A percentile compares a stretch with the other conserved stretches of the same genome.
Conservation (phyloP, 1,284 basidiomycete species). For the Taiwanofungus camphoratus region DNA sequence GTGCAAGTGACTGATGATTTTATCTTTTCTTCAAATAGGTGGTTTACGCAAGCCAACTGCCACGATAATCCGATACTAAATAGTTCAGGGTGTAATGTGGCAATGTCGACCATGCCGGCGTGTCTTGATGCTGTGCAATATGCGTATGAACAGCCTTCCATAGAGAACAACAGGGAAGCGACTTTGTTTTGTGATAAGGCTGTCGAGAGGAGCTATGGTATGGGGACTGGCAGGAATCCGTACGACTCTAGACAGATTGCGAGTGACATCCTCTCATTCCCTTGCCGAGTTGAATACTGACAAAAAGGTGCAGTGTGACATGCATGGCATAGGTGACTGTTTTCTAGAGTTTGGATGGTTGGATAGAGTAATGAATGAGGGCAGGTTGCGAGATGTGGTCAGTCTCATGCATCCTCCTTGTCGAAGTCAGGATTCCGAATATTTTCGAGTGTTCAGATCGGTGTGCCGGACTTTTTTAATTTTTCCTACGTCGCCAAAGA, state of each 20-base stretch:
- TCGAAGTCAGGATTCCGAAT: neutral
- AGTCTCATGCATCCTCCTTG: neutral
- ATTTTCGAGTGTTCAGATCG: conserved; percentile 1
- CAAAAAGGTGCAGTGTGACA: conserved; percentile 1
- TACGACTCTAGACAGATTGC: conserved; percentile 3
- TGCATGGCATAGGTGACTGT: neutral
- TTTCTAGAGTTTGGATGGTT: conserved; percentile 7
- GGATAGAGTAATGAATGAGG: neutral
- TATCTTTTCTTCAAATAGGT: neutral
- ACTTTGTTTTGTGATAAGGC: neutral
- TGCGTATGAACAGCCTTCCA: conserved; percentile 1
- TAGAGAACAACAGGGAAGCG: neutral
- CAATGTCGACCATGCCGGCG: neutral
- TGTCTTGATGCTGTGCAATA: conserved; percentile 2
- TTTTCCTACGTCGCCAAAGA: neutral
- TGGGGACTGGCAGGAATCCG: conserved; percentile 2
- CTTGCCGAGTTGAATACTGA: neutral
- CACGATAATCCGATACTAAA: conserved; percentile 5
- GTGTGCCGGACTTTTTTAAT: conserved; percentile 1
- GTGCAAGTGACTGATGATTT: neutral
- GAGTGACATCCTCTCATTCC: neutral
- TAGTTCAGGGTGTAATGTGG: conserved; percentile 3
- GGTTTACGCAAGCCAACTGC: conserved; percentile 3
- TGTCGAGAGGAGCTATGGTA: neutral
- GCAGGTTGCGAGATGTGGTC: neutral